Percentiles rank a stretch among this genome's conserved stretches.
phyloP scores from a whole-genome alignment of 148 eudicot genomes.

The Amaranthus palmeri region DNA sequence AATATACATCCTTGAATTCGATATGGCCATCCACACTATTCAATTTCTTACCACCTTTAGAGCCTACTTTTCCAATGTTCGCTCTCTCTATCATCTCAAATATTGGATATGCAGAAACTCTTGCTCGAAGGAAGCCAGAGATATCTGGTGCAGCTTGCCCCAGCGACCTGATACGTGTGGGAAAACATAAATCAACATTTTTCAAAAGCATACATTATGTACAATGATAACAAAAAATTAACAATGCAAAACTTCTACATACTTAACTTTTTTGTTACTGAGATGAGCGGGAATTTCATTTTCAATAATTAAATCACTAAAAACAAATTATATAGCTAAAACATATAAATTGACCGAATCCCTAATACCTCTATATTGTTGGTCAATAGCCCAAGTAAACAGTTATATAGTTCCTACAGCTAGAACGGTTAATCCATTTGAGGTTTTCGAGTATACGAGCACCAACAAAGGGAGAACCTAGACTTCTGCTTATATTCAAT shows the following conservation, averaged over 20 bases:
- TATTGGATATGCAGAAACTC: conserved; percentile 82
- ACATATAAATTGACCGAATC: too few species aligned
- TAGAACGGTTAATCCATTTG: too few species aligned
- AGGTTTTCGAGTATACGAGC: too few species aligned
- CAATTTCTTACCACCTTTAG: conserved; percentile 43
- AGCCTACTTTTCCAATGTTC: conserved; percentile 40
- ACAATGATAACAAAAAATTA: neutral
- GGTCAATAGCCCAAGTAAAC: too few species aligned
- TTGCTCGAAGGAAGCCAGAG: conserved; percentile 83
- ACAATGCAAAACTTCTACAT: neutral
- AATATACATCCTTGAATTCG: conserved; percentile 64
- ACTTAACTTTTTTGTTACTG: neutral
- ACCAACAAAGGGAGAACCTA: too few species aligned
- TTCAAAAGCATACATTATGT: neutral
- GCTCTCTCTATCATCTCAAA: conserved; percentile 84
- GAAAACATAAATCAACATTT: neutral
- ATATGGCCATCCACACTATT: conserved; percentile 82
- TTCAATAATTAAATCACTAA: too few species aligned
- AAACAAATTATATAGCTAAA: too few species aligned
- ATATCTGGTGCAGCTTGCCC: conserved; percentile 98
- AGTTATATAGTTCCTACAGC: too few species aligned
- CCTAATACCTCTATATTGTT: too few species aligned
- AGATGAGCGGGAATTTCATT: neutral
- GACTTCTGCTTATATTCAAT: too few species aligned
- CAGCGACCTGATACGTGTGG: conserved; percentile 53